Evolutionary conservation across 306 rosid species (phyloP).

Genomic region (Cicer arietinum): DNA sequence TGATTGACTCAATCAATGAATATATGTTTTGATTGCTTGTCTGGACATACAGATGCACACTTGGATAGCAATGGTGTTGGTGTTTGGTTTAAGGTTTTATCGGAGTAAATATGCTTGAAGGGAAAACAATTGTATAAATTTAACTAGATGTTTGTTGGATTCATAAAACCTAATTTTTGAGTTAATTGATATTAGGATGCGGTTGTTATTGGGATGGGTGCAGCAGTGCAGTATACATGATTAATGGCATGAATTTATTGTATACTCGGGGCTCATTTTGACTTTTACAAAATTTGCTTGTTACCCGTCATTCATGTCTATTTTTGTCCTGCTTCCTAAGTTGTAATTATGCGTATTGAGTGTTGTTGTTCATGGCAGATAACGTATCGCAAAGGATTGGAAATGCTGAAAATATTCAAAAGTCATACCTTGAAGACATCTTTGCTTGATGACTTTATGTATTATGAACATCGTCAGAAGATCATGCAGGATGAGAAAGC

Average conservation of each 20-base stretch:
- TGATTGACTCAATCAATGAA: slow-evolving; percentile 18
- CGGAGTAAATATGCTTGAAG: neutral
- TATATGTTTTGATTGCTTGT: slow-evolving; percentile 7
- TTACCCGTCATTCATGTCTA: neutral
- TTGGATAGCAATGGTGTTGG: neutral
- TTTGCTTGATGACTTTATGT: slow-evolving; percentile 84
- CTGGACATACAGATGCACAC: neutral
- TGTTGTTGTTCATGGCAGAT: slow-evolving; percentile 59
- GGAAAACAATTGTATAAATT: neutral
- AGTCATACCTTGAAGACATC: slow-evolving; percentile 77
- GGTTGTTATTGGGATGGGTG: slow-evolving; percentile 16
- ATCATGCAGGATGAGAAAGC: slow-evolving; percentile 88
- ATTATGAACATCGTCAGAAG: slow-evolving; percentile 92
- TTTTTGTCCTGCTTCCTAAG: neutral
- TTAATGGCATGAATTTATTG: slow-evolving; percentile 2
- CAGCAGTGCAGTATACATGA: neutral
- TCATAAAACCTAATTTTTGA: neutral
- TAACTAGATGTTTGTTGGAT: neutral
- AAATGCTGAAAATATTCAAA: slow-evolving; percentile 85
- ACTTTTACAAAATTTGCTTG: neutral
- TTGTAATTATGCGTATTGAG: slow-evolving; percentile 17
- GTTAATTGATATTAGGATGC: slow-evolving; percentile 7
- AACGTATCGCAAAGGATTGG: slow-evolving; percentile 72
- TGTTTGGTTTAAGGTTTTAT: neutral
- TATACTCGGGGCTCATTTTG: neutral